phyloP scores from a whole-genome alignment of 495 filamentous ascomycete species.

The Immersiella caudata region DNA sequence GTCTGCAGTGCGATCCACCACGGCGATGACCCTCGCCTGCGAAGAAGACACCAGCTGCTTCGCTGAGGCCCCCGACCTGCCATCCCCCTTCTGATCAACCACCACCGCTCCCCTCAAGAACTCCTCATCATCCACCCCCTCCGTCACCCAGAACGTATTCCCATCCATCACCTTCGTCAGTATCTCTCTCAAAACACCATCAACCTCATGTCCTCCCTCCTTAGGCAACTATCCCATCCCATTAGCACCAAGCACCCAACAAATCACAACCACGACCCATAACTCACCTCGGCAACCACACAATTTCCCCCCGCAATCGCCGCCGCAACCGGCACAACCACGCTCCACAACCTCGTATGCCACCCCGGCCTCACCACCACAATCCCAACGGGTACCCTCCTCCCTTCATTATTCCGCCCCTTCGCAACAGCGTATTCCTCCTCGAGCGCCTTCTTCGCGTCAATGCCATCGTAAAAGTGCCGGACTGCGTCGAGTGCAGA shows the following conservation, averaged over 20 bases:
- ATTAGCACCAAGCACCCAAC: too few species aligned
- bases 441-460: conserved; percentile 44
- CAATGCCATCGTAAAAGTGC: conserved; percentile 47
- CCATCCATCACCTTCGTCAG: conserved; percentile 46
- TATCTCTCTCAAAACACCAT: conserved; percentile 43
- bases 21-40: conserved; percentile 43
- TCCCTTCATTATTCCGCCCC: conserved; percentile 40
- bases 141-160: conserved; percentile 47
- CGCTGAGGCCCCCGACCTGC: not conserved
- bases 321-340: conserved; percentile 50
- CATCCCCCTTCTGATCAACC: conserved; percentile 27
- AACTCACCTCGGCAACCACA: conserved; percentile 52
- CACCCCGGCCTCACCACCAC: conserved; percentile 54
- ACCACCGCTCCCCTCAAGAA: conserved; percentile 22
- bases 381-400: conserved; percentile 44
- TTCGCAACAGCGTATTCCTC: conserved; percentile 54
- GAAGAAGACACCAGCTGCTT: conserved; percentile 37
- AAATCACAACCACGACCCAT: too few species aligned
- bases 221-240: conserved; percentile 40
- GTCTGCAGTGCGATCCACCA: conserved; percentile 58
- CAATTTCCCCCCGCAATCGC: conserved; percentile 58
- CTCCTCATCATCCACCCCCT: conserved; percentile 25
- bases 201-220: conserved; percentile 20
- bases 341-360: conserved; percentile 54
- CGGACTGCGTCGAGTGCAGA: conserved; percentile 47